phyloP scores from a whole-genome alignment of 2,329 filamentous ascomycete species.

The Fusarium sp. region DNA sequence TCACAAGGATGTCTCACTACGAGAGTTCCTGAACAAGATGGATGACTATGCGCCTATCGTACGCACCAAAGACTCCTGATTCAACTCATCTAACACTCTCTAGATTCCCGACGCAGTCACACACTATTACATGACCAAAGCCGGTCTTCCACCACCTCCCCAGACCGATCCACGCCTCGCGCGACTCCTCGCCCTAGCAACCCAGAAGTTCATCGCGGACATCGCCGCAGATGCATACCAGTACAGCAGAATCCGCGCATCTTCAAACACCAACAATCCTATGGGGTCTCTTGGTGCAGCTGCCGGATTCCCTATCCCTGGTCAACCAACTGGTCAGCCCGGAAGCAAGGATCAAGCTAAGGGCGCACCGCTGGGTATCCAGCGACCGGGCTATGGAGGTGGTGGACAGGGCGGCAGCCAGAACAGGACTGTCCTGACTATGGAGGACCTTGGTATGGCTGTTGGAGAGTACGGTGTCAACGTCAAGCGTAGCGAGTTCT shows the following conservation, averaged over 20 bases:
- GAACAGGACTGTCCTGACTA: slow-evolving; percentile 93
- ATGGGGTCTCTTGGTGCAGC: slow-evolving; percentile 86
- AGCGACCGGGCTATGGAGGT: slow-evolving; percentile 83
- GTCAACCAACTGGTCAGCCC: slow-evolving; percentile 67
- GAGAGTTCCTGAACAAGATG: slow-evolving; percentile 95
- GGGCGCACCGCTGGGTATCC: slow-evolving; percentile 73
- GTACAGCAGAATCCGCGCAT: slow-evolving; percentile 94
- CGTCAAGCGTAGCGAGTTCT: slow-evolving; percentile 97
- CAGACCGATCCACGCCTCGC: slow-evolving; percentile 91
- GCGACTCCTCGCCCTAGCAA: slow-evolving; percentile 93
- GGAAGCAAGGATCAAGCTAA: slow-evolving; percentile 66
- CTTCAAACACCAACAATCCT: slow-evolving; percentile 86
- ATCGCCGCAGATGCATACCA: slow-evolving; percentile 98
- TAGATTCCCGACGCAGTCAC: slow-evolving; percentile 96
- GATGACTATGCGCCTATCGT: slow-evolving; percentile 98
- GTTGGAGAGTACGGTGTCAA: slow-evolving; percentile 98
- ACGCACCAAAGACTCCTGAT: slow-evolving; percentile 47
- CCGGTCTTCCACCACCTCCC: slow-evolving; percentile 90
- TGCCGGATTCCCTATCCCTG: slow-evolving; percentile 73
- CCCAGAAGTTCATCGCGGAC: slow-evolving; percentile 98
- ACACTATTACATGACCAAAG: slow-evolving; percentile 96
- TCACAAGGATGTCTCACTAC: slow-evolving; percentile 90
- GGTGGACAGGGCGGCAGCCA: slow-evolving; percentile 89
- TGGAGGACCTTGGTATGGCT: slow-evolving; percentile 99
- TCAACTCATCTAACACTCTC: slow-evolving; percentile 11